phyloP scores from a whole-genome alignment of 1,284 basidiomycete genomes.

The Ustilago cynodontis region DNA sequence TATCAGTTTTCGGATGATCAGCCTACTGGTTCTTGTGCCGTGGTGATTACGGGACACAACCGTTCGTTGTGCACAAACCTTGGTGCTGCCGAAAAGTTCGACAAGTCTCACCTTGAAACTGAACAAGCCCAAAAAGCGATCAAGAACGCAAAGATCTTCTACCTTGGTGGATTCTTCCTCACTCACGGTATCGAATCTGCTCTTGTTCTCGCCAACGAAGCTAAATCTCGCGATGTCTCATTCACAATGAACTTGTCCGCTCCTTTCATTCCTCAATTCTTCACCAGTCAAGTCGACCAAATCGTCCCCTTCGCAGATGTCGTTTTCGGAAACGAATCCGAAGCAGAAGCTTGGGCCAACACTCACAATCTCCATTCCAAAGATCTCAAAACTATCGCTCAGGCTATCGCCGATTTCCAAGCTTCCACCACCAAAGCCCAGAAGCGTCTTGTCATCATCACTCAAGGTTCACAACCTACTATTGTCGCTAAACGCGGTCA shows the following conservation, averaged over 20 bases:
- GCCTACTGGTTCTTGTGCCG: conserved; percentile 96
- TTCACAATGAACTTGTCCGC: conserved; percentile 89
- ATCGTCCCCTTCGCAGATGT: conserved; percentile 66
- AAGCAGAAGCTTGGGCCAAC: conserved; percentile 87
- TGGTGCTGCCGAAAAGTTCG: conserved; percentile 89
- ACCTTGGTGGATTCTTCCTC: conserved; percentile 97
- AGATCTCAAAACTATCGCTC: conserved; percentile 65
- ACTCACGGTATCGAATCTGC: conserved; percentile 87
- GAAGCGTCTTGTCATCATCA: conserved; percentile 90
- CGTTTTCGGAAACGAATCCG: conserved; percentile 84
- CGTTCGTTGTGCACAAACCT: conserved; percentile 94
- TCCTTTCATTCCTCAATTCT: conserved; percentile 97
- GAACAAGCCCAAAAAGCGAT: conserved; percentile 82
- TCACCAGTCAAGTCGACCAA: conserved; percentile 74
- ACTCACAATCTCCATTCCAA: conserved; percentile 71
- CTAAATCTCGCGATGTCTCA: conserved; percentile 79
- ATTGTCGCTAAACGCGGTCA: conserved; percentile 78
- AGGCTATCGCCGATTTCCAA: conserved; percentile 64
- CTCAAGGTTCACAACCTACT: conserved; percentile 87
- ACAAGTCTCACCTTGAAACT: conserved; percentile 82
- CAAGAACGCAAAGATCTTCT: conserved; percentile 85
- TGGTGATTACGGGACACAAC: conserved; percentile 92
- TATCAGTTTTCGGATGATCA: conserved; percentile 89
- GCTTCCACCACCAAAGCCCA: conserved; percentile 46
- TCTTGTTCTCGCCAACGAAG: conserved; percentile 82